Percentiles rank a stretch among this genome's conserved stretches.
Conservation (phyloP, 73 alveolate genomes). For the Durusdinium trenchii region DNA sequence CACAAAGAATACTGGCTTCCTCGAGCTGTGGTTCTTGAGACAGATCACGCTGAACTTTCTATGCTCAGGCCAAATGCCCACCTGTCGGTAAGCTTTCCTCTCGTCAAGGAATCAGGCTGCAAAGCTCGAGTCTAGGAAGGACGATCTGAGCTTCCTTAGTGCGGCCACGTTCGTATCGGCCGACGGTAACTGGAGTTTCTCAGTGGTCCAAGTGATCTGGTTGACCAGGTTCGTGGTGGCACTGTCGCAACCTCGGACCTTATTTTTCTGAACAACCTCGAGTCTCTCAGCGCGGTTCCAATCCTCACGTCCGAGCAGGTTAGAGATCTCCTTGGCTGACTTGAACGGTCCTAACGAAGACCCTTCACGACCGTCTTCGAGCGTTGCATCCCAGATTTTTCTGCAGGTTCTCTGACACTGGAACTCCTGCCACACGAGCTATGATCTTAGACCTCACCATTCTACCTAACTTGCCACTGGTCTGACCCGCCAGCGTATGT, state of each 20-base stretch:
- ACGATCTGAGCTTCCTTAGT: neutral
- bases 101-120: neutral
- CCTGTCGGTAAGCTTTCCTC: too few species aligned
- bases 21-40: neutral
- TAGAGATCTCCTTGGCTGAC: neutral
- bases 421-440: neutral
- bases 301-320: neutral
- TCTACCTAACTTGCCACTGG: too few species aligned
- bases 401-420: neutral
- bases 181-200: constrained; percentile 21
- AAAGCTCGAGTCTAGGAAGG: neutral
- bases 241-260: too few species aligned
- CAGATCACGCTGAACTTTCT: too few species aligned
- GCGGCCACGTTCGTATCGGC: constrained; percentile 10
- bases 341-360: neutral
- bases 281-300: neutral
- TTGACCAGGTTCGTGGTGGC: neutral
- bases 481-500: too few species aligned
- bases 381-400: neutral
- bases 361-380: neutral
- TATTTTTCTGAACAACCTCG: too few species aligned
- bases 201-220: neutral
- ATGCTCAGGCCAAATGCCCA: too few species aligned
- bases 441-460: neutral
- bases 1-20: neutral